Base-by-base conservation (phyloP, 129 eudicot genomes). In the Deinandra increscens region DNA sequence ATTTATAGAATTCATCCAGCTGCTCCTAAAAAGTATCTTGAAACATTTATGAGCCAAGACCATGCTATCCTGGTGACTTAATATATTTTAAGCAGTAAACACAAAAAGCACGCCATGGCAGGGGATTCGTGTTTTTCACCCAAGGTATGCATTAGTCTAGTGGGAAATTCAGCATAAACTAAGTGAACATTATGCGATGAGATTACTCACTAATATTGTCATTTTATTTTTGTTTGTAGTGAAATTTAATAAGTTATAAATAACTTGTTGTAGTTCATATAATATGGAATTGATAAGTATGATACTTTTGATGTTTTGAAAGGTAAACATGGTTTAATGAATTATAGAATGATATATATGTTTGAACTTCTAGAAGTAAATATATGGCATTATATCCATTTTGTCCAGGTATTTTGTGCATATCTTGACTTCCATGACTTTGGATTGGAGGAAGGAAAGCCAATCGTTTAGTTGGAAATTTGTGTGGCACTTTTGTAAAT, bases 1-100 rank as follows among this genome's bases (percentile, higher is more conserved):
- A 37, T 85, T 43, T 81, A 79, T 69, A 76, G 64, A 22, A 82
- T 87, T 55, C 85, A 87, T 38, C 95, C 88, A 12, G 86, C 79
- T 64, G 95, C 91, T 49, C 85, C 80, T 6, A 85, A 87, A 71
- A 79, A 9, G 69, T 90, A 86, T 86, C 69, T 76, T 74, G 91
- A 81, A 74, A 64, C 48, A 29, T 84, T 50, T 53, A 61, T 61
- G 66, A 71, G 63, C 20, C 77, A 71, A 76, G 63, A 65, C 69
- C 66, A 43, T 8, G 46, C 39, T 37, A 71, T 5, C 11, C 7
- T 48, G 42, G 62, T 22, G 41, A 53, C 45, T 36, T 60, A 9
- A 22, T 4, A 56, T 72, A 39, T 61, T 62, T 31, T 67, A 54
- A 73, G 49, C 68, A 73, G 38, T 67, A 54, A 73, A 41, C 68